Conservation (phyloP, 116 monocot genomes). For the Phalaenopsis hybrid region DNA sequence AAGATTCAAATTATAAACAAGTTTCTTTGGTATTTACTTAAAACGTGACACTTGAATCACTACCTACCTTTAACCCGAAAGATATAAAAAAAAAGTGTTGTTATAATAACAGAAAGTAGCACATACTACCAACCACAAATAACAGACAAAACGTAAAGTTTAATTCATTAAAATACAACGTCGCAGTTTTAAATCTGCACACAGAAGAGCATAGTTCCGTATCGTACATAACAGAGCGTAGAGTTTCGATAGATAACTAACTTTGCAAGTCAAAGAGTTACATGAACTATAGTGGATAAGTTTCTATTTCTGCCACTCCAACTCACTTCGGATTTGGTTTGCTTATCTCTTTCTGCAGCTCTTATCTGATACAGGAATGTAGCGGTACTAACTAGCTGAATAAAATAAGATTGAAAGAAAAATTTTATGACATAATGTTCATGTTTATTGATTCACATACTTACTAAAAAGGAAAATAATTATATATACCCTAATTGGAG, state of each 20-base stretch:
- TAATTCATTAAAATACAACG: not conserved
- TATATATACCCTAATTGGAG: slow-evolving; percentile 21
- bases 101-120: too few relatives aligned
- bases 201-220: not conserved
- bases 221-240: not conserved
- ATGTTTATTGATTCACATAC: not conserved
- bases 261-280: not conserved
- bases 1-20: too few relatives aligned
- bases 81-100: too few relatives aligned
- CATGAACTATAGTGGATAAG: not conserved
- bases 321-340: not conserved
- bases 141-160: not conserved
- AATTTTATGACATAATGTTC: not conserved
- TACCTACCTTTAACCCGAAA: too few relatives aligned
- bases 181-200: not conserved
- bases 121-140: too few relatives aligned
- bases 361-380: not conserved
- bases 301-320: not conserved
- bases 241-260: not conserved
- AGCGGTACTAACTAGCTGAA: not conserved
- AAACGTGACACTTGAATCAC: too few relatives aligned
- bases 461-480: not conserved
- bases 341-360: not conserved
- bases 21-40: too few relatives aligned
- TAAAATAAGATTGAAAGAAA: not conserved